Base-by-base conservation (phyloP, 805 yeast genomes). In the Maudiozyma turicensis region DNA sequence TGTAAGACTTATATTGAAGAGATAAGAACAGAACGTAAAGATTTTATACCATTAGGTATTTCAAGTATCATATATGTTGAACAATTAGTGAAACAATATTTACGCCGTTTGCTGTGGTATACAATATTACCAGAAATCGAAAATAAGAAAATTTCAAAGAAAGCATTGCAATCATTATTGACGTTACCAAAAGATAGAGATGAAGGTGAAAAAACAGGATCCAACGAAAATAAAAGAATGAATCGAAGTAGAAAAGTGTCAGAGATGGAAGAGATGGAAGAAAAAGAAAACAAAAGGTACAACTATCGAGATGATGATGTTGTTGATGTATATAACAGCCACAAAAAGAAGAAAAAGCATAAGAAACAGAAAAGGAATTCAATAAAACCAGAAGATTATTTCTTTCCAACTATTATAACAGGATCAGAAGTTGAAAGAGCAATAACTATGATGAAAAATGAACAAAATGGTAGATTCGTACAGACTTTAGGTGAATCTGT, bases 351-450 rank as follows among this genome's bases (percentile, higher is more conserved):
- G 38, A 35, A 35, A n/a, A 35, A 35, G 26, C 26, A 20, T 20
- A 20, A 20, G 26, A 20, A 20, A 20, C 26, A 20, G 26, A 20
- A 20, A 20, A 20, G 4, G 26, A 20, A 20, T 20, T 20, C 26
- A 20, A 20, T 20, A 20, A 20, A 20, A 20, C 26, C 26, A 20
- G 26, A 20, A 20, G 26, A 20, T 20, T 20, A 20, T 20, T 20
- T 39, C 30, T 48, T 51, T 38, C 67, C 67, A 14, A 58, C 52
- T 31, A 49, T 58, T 0, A 54, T 63, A 3, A 58, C 57, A 14
- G 44, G 48, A 13, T 52, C 54, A 7, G 51, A 53, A 28, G 53
- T 63, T 14, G 9, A 46, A 2, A 51, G 46, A 7, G 53, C 57
- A 1, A 15, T 58, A 6, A 10, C 34, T 14, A n/a, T 45, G 3